These are phyloP conservation scores for Fraxinus excelsior DNA, from an alignment of 257 asterid genomes.

Conservation along the genomic window DNA sequence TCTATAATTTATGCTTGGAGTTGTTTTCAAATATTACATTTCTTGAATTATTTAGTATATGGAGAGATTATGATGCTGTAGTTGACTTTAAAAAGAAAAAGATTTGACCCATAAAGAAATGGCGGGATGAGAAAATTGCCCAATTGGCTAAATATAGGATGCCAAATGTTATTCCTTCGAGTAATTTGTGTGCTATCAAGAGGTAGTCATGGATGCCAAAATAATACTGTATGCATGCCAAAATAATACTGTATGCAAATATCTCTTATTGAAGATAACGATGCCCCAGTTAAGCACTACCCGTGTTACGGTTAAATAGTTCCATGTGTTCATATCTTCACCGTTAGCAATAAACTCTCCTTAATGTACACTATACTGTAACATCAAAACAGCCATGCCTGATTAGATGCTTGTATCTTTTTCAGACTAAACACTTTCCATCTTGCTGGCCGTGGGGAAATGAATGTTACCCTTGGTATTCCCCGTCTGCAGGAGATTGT, in stretches of 20 bases:
- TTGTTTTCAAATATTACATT: not conserved
- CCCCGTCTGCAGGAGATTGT: conserved; percentile 98
- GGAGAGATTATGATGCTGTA: conserved; percentile 6
- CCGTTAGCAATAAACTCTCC: not conserved
- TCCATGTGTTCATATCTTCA: not conserved
- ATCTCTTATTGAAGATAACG: not conserved
- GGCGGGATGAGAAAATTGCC: not conserved
- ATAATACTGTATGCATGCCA: not conserved
- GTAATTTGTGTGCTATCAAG: not conserved
- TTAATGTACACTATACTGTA: not conserved
- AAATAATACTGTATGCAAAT: not conserved
- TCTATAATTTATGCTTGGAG: not conserved
- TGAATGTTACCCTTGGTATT: conserved; percentile 98
- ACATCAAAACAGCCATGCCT: not conserved
- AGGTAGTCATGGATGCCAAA: not conserved
- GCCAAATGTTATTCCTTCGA: not conserved
- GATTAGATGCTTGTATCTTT: conserved; percentile 28
- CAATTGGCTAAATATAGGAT: not conserved
- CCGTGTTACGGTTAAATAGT: not conserved
- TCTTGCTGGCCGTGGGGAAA: conserved; percentile 99
- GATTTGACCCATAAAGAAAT: not conserved
- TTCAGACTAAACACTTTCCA: conserved; percentile 91
- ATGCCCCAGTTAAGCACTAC: not conserved
- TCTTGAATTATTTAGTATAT: conserved; percentile 1
- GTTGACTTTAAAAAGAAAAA: not conserved